Base-by-base conservation (phyloP, 768 basidiomycete genomes). In the Mycena epipterygia region DNA sequence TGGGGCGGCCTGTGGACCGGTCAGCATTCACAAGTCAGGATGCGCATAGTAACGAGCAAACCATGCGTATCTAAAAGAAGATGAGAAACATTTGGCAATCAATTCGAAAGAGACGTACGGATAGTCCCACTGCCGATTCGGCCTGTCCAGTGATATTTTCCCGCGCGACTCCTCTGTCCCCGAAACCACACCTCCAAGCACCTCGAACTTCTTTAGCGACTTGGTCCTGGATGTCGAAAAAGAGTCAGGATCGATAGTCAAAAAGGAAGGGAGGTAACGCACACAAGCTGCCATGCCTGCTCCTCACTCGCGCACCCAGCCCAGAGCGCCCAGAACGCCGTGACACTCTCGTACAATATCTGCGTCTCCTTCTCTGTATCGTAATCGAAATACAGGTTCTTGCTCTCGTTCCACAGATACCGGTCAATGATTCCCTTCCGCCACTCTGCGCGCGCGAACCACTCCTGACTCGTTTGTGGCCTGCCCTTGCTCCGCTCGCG, bases 101-200 rank as follows among this genome's bases (percentile, higher is more conserved):
- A 48, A 67, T 59, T 72, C 19, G 59, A 56, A 60, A 72, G 58
- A 64, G 39, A 90, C 94, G 74, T 83, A 96, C 85, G 96, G 97
- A 81, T 96, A 97, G 79, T 97, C 97, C 98, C 97, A 99, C 78
- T 99, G 97, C 72, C 97, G 94, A 83, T 98, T 98, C 19, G 97
- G 97, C 55, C 98, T 88, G 76, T 98, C 96, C 62, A 99, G 85
- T 19, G 97, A 97, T 67, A 99, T 97, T 80, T 94, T 94, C 62
- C 97, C 97, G 67, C 97, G 89, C 44, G 96, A 98, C 79, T 96
- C 95, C 75, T 99, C 98, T 1, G 97, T 99, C 46, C 97, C 97
- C 23, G 96, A 96, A 19, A 98, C 97, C 27, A 99, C 85, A 11
- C 97, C 97, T 25, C 97, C 97, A 5, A 97, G 89, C 27, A 95